Conservation (phyloP, 192 early-diverging fungal species). For the Spinellus fusiger region DNA sequence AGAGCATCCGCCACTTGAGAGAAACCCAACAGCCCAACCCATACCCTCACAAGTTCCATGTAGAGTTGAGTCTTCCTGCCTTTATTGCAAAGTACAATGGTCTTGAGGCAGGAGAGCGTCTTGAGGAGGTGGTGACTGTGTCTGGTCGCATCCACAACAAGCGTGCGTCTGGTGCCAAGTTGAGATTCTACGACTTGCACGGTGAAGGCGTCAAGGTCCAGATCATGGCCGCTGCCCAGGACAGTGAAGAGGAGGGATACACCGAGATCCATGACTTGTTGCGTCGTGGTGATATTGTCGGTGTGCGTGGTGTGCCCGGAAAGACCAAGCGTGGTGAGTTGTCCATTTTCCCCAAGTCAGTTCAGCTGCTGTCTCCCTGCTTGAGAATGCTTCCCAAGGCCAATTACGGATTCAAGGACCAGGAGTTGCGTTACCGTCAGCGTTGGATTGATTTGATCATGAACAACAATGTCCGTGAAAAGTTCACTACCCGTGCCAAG, state of each 20-base stretch:
- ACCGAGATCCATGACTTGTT: constrained; percentile 73
- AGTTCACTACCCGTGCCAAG: constrained; percentile 88
- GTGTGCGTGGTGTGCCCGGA: constrained; percentile 85
- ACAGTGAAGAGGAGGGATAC: constrained; percentile 57
- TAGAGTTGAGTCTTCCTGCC: constrained; percentile 72
- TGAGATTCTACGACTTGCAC: constrained; percentile 96
- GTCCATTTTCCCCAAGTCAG: constrained; percentile 87
- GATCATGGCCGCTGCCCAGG: constrained; percentile 80
- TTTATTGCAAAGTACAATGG: constrained; percentile 81
- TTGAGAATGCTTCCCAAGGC: constrained; percentile 93
- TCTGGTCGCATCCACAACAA: constrained; percentile 97
- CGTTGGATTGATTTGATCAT: constrained; percentile 99
- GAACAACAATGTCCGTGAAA: constrained; percentile 93
- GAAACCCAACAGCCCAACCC: constrained; percentile 79
- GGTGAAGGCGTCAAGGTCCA: constrained; percentile 91
- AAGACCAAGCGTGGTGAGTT: constrained; percentile 92
- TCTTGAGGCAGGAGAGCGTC: constrained; percentile 64
- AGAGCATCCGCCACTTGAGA: constrained; percentile 77
- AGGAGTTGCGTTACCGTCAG: constrained; percentile 95
- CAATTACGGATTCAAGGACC: constrained; percentile 94
- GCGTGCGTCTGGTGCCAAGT: constrained; percentile 80
- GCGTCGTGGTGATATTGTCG: constrained; percentile 94
- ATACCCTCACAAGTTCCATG: constrained; percentile 99
- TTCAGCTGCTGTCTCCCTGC: constrained; percentile 88
- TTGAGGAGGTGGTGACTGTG: constrained; percentile 65